Evolutionary conservation across 352 stramenopile genomes (phyloP).

Genomic region (Phytophthora chlamydospora): DNA sequence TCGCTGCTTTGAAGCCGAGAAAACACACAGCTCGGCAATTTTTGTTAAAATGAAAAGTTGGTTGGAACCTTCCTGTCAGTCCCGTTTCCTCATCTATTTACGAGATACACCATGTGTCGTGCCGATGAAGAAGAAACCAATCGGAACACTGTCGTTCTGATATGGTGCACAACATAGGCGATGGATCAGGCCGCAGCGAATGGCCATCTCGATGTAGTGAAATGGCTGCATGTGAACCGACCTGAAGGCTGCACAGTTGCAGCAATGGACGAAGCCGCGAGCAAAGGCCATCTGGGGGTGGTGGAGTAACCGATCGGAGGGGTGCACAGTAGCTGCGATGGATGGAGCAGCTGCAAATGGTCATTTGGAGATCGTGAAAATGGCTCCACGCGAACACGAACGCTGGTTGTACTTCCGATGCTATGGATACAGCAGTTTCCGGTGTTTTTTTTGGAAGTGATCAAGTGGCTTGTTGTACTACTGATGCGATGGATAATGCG

Average conservation of each 20-base stretch:
- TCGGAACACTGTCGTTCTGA: neutral
- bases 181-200: slow-evolving; percentile 1
- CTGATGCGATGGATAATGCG: neutral
- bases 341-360: slow-evolving; percentile 7
- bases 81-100: too few relatives aligned
- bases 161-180: slow-evolving; percentile 2
- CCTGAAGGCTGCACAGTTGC: neutral
- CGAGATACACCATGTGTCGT: too few relatives aligned
- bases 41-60: too few relatives aligned
- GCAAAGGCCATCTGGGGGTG: slow-evolving; percentile 5
- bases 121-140: slow-evolving; percentile 5
- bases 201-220: neutral
- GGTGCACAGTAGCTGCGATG: too few relatives aligned
- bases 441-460: neutral
- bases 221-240: slow-evolving; percentile 2
- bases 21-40: too few relatives aligned
- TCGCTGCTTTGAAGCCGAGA: too few relatives aligned
- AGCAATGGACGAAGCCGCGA: neutral
- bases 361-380: slow-evolving; percentile 4
- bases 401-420: neutral
- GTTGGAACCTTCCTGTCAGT: too few relatives aligned
- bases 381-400: slow-evolving; percentile 6
- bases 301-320: slow-evolving; percentile 1
- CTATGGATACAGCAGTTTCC: slow-evolving; percentile 7
- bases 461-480: slow-evolving; percentile 12